Percentiles rank a stretch among this genome's conserved stretches.
Evolutionary conservation across 169 alveolate species (phyloP).

Genomic region (Plasmodium fragile): DNA sequence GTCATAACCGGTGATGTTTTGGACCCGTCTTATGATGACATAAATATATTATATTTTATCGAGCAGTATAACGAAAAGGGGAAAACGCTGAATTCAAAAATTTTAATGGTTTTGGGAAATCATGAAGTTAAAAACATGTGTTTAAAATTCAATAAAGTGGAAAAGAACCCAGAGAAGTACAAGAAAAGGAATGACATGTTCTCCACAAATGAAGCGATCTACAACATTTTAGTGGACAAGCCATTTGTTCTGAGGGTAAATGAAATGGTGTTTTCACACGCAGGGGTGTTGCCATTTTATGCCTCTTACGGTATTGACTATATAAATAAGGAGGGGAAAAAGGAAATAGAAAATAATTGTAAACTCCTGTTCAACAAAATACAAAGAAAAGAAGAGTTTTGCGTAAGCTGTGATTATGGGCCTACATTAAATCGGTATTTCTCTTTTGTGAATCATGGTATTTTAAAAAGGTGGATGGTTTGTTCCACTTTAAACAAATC

Average conservation of each 20-base stretch:
- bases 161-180: constrained; percentile 6
- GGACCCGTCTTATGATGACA: constrained; percentile 68
- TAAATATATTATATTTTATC: constrained; percentile 63
- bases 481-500: constrained; percentile 47
- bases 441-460: constrained; percentile 5
- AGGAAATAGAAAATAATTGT: constrained; percentile 58
- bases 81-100: constrained; percentile 17
- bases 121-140: constrained; percentile 68
- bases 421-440: constrained; percentile 63
- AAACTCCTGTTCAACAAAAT: constrained; percentile 5
- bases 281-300: constrained; percentile 67
- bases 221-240: constrained; percentile 34
- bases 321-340: constrained; percentile 68
- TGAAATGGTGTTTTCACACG: constrained; percentile 66
- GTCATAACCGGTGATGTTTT: constrained; percentile 72
- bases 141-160: constrained; percentile 6
- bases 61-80: constrained; percentile 42
- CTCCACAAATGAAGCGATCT: constrained; percentile 16
- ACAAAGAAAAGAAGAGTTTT: constrained; percentile 8
- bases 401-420: constrained; percentile 55
- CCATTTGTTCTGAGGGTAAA: constrained; percentile 59
- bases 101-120: constrained; percentile 43
- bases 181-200: constrained; percentile 42
- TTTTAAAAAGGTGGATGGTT: constrained; percentile 21
- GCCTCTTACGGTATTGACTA: constrained; percentile 51